Evolutionary conservation across 2,329 filamentous ascomycete species (phyloP), one percentile per base, ranked within the genome.

Genomic region (Colletotrichum sp.): DNA sequence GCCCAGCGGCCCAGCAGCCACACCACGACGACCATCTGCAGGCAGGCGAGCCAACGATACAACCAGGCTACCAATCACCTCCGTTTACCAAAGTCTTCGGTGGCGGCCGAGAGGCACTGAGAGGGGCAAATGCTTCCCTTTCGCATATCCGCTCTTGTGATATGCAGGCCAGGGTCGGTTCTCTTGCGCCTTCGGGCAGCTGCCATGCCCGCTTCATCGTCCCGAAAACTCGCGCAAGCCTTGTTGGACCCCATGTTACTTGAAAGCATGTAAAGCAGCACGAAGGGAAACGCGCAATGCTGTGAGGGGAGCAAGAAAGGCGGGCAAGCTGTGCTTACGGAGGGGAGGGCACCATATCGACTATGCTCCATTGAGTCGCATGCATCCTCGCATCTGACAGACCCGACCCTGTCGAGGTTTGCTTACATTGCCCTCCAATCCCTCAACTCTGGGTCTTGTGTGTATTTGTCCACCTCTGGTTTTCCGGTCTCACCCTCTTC

Each of bases 1-100:
- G 69, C 69, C 70, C 73, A 28, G 73, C 56, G 73, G 69, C 69
- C 16, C 64, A 75, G 69, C 61, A 58, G 8, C 22, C 52, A 16
- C 60, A 30, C 28, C 27, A 61, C 25, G 28, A 18, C 27, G 18
- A 25, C 43, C 27, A 25, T 52, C 34, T 22, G 28, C 67, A 61
- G 16, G 56, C 39, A 48, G 36, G 52, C 62, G n/a, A 72, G 64
- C 69, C 61, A 71, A 61, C 61, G 18, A 61, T 22, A 22, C 16
- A 34, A 52, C 3, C 66, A 70, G 68, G 64, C 69, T 27, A 64
- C 61, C 55, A 52, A 56, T 56, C 64, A 62, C 27, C 27, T n/a
- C 36, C 15, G 9, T 9, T 25, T 36, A 13, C 34, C 5, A 36
- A 32, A 12, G 13, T 25, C 43, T 12, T 58, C 43, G 62, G 52